phyloP scores from a whole-genome alignment of 2,329 filamentous ascomycete genomes.

The Didymella lethalis region DNA sequence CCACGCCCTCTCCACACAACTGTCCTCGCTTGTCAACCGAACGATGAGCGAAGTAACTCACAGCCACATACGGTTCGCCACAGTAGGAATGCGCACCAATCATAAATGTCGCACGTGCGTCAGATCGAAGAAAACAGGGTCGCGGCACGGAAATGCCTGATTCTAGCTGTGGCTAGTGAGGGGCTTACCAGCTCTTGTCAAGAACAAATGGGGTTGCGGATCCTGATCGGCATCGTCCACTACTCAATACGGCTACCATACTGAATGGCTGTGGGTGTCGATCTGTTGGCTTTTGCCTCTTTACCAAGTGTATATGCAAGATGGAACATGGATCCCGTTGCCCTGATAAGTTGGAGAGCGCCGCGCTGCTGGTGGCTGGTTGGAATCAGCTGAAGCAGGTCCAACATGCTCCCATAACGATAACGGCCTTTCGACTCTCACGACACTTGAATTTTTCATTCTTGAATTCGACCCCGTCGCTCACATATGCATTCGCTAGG shows the following conservation, averaged over 20 bases:
- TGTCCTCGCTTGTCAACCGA: slow-evolving; percentile 17
- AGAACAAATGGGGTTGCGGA: slow-evolving; percentile 26
- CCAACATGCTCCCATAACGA: slow-evolving; percentile 30
- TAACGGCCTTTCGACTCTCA: slow-evolving; percentile 11
- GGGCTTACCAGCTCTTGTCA: slow-evolving; percentile 26
- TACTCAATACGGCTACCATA: slow-evolving; percentile 26
- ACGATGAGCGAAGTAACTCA: slow-evolving; percentile 6
- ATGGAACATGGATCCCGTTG: slow-evolving; percentile 25
- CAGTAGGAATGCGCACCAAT: slow-evolving; percentile 8
- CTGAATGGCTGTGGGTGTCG: slow-evolving; percentile 33
- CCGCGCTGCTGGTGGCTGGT: slow-evolving; percentile 15
- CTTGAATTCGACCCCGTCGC: slow-evolving; percentile 5
- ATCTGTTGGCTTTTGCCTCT: slow-evolving; percentile 35
- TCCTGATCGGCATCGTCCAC: slow-evolving; percentile 36
- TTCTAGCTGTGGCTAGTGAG: slow-evolving; percentile 42
- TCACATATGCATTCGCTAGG: slow-evolving; percentile 39
- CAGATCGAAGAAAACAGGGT: slow-evolving; percentile 11
- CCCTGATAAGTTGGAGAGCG: slow-evolving; percentile 21
- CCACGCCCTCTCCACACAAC: slow-evolving; percentile 21
- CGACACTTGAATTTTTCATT: slow-evolving; percentile 16
- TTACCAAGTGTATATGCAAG: slow-evolving; percentile 23
- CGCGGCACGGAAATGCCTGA: slow-evolving; percentile 26
- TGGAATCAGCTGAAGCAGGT: slow-evolving; percentile 10
- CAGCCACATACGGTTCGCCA: slow-evolving; percentile 21
- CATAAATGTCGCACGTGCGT: slow-evolving; percentile 11